These are phyloP conservation scores for Kodamaea sagamina DNA, from an alignment of 805 yeast species.

Conservation along the genomic window DNA sequence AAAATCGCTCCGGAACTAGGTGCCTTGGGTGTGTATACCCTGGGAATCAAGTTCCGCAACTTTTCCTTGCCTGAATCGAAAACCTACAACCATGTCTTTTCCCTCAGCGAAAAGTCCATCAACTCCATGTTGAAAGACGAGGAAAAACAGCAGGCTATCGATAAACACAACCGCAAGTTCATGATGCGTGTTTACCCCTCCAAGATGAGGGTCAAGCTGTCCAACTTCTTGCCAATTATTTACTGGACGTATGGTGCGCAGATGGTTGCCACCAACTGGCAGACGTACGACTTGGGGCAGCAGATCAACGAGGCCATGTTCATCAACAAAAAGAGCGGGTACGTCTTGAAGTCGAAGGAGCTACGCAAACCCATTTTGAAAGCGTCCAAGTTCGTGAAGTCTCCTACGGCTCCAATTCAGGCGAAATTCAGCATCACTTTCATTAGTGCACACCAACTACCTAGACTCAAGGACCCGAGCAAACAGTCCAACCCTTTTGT, in stretches of 20 bases:
- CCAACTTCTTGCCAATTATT: slow-evolving; percentile 75
- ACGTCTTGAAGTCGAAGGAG: slow-evolving; percentile 68
- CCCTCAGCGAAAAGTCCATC: slow-evolving; percentile 75
- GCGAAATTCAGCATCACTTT: slow-evolving; percentile 18
- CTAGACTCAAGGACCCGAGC: slow-evolving; percentile 60
- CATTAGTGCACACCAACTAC: slow-evolving; percentile 84
- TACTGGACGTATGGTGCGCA: slow-evolving; percentile 90
- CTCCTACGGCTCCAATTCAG: background rate
- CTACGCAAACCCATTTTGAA: slow-evolving; percentile 41
- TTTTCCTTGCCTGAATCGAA: slow-evolving; percentile 87
- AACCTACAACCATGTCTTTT: slow-evolving; percentile 77
- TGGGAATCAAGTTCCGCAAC: slow-evolving; percentile 77
- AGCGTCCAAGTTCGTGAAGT: slow-evolving; percentile 5
- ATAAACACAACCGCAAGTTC: slow-evolving; percentile 74
- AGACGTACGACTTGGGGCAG: slow-evolving; percentile 84
- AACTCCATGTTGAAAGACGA: slow-evolving; percentile 64
- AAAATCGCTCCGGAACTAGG: slow-evolving; percentile 48
- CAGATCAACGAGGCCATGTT: slow-evolving; percentile 86
- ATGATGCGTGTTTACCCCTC: slow-evolving; percentile 90
- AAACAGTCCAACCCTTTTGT: slow-evolving; percentile 60
- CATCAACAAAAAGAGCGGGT: slow-evolving; percentile 61
- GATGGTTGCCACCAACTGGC: slow-evolving; percentile 98
- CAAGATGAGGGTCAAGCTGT: slow-evolving; percentile 68
- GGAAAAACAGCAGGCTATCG: slow-evolving; percentile 53
- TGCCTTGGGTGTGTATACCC: slow-evolving; percentile 66